These are phyloP conservation scores for Chrysoporthe puriensis DNA, from an alignment of 2,329 filamentous ascomycete species.

Conservation along the genomic window DNA sequence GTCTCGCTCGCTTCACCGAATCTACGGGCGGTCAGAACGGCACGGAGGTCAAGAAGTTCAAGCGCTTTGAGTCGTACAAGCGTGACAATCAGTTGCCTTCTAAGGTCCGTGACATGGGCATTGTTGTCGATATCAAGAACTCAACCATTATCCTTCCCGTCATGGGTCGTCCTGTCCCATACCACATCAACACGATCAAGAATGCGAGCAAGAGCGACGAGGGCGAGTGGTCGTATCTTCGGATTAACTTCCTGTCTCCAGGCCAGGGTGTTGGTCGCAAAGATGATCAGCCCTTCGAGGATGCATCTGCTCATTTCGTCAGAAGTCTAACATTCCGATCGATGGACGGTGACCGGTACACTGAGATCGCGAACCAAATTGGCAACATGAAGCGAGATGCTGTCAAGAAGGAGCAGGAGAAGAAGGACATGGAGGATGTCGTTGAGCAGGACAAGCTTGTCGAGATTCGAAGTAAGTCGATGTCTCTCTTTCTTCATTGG, in stretches of 20 bases:
- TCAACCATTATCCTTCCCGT: conserved; percentile 90
- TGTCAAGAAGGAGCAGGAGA: conserved; percentile 91
- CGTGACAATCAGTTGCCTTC: conserved; percentile 90
- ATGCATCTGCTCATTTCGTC: conserved; percentile 93
- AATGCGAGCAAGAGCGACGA: conserved; percentile 98
- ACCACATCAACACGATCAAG: conserved; percentile 98
- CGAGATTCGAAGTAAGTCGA: conserved; percentile 80
- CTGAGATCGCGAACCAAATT: conserved; percentile 89
- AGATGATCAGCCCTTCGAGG: conserved; percentile 97
- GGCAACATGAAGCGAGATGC: conserved; percentile 94
- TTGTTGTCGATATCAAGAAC: conserved; percentile 90
- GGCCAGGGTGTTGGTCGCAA: conserved; percentile 96
- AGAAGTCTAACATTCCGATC: conserved; percentile 95
- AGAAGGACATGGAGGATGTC: conserved; percentile 99
- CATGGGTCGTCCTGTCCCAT: conserved; percentile 95
- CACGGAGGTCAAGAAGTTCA: conserved; percentile 96
- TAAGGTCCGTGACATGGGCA: conserved; percentile 81
- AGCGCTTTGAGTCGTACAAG: conserved; percentile 99
- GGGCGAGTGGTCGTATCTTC: conserved; percentile 88
- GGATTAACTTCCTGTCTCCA: conserved; percentile 96
- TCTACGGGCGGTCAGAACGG: conserved; percentile 85
- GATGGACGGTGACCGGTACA: conserved; percentile 83
- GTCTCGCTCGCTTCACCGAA: conserved; percentile 82
- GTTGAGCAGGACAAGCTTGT: conserved; percentile 98
- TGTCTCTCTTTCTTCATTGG: conserved; percentile 1